phyloP scores from a whole-genome alignment of 257 asterid species.

The Solanum arcanum region DNA sequence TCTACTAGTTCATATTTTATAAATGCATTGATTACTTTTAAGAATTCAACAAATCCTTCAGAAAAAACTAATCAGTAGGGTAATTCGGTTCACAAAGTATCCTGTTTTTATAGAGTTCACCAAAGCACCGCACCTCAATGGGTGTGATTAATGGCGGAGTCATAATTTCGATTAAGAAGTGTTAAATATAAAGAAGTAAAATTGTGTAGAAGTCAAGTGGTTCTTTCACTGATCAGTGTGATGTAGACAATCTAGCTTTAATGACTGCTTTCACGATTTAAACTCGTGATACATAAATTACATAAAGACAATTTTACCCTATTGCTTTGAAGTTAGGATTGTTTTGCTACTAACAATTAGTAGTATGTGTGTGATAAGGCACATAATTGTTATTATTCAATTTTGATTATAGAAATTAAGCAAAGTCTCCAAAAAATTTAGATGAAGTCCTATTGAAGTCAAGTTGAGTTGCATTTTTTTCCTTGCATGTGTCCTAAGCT shows the following conservation, averaged over 20 bases:
- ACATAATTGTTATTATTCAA: not conserved
- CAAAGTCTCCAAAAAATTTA: not conserved
- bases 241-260: not conserved
- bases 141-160: rapidly evolving
- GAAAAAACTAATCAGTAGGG: not conserved
- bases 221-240: not conserved
- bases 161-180: too few species aligned
- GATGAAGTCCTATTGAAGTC: not conserved
- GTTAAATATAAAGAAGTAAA: too few species aligned
- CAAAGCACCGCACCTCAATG: not conserved
- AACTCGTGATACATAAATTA: not conserved
- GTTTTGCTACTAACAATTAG: not conserved
- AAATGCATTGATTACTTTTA: not conserved
- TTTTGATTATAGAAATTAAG: not conserved
- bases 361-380: not conserved
- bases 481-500: not conserved
- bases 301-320: not conserved
- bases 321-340: not conserved
- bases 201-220: not conserved
- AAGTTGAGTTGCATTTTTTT: not conserved
- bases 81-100: rapidly evolving
- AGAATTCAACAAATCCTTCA: not conserved
- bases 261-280: rapidly evolving
- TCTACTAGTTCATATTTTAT: not conserved
- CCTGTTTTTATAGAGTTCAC: not conserved